Base-by-base conservation (phyloP, 2,329 filamentous ascomycete species). In the Aspergillus piperis region DNA sequence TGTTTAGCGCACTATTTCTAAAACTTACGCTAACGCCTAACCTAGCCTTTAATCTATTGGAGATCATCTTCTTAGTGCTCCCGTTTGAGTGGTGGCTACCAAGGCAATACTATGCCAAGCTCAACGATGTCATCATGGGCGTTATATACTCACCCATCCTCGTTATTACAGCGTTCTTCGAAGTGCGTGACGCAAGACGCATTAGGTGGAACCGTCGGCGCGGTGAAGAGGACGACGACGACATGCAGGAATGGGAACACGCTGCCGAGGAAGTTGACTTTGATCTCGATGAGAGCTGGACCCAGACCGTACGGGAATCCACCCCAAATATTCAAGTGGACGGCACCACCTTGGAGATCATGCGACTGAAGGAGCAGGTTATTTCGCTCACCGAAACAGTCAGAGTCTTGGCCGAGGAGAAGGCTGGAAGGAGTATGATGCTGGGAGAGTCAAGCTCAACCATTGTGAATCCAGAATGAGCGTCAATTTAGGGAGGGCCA, bases 81-180 rank as follows among this genome's bases (percentile, higher is more conserved):
- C 91, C 91, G 0, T 88, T 96, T 56, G 95, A 98, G 80, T 99
- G 95, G 95, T 99, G 94, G 95, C 84, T 99, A 82, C 80, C 86
- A n/a, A 85, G 86, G 63, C 70, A 81, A 6, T 76, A 76, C 2
- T 99, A 98, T 73, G 89, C 93, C 67, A 84, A 84, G 36, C 78
- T 98, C 57, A 99, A 99, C 75, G 91, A 98, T 74, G 83, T 86
- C 57, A 87, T 98, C 69, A 97, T 98, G 93, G 89, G 84, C 1
- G 70, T 89, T 48, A 82, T 97, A 13, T 99, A 99, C 78, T 90
- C 86, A 0, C 95, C 95, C 0, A 78, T 98, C 0, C 83, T 99
- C 0, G 71, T 96, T 8, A 78, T 94, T 8, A 92, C 92, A 0
- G 92, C 93, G 0, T 85, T 84, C 63, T 81, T 90, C 52, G 91